Conservation (phyloP, 2,329 filamentous ascomycete species). For the Ceratocystis eucalypticola region DNA sequence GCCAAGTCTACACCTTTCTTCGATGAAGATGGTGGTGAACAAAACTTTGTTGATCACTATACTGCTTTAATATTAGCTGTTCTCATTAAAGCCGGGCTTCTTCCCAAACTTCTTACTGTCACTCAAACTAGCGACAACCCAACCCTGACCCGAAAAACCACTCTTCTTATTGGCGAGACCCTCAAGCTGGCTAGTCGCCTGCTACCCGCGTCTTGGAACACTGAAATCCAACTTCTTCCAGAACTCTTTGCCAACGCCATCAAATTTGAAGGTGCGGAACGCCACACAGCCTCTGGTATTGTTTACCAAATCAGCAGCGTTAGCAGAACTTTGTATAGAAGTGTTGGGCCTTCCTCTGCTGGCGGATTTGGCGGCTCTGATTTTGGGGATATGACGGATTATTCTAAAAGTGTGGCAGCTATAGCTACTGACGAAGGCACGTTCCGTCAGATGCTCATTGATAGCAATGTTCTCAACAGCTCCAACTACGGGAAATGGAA, state of each 20-base stretch:
- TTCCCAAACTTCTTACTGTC: constrained; percentile 47
- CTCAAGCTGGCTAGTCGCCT: constrained; percentile 79
- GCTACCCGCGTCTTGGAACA: constrained; percentile 68
- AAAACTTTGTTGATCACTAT: constrained; percentile 88
- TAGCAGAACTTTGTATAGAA: constrained; percentile 79
- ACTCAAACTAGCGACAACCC: constrained; percentile 55
- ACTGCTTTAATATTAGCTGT: constrained; percentile 77
- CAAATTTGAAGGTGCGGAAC: constrained; percentile 54
- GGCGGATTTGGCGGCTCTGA: constrained; percentile 21
- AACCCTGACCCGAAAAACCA: constrained; percentile 72
- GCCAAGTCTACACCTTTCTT: constrained; percentile 39
- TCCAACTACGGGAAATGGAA: constrained; percentile 94
- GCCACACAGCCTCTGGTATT: constrained; percentile 73
- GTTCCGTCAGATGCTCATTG: constrained; percentile 51
- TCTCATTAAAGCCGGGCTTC: constrained; percentile 67
- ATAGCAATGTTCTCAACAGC: constrained; percentile 76
- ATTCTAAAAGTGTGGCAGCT: constrained; percentile 29
- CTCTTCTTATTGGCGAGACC: constrained; percentile 78
- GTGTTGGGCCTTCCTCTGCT: constrained; percentile 30
- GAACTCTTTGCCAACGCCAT: constrained; percentile 68
- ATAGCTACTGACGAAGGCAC: constrained; percentile 40
- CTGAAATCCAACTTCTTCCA: constrained; percentile 73
- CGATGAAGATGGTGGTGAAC: constrained; percentile 55
- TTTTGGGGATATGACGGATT: constrained; percentile 38
- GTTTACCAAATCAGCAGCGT: constrained; percentile 98